phyloP scores from a whole-genome alignment of 495 filamentous ascomycete species.

The Penicillium ucsense region DNA sequence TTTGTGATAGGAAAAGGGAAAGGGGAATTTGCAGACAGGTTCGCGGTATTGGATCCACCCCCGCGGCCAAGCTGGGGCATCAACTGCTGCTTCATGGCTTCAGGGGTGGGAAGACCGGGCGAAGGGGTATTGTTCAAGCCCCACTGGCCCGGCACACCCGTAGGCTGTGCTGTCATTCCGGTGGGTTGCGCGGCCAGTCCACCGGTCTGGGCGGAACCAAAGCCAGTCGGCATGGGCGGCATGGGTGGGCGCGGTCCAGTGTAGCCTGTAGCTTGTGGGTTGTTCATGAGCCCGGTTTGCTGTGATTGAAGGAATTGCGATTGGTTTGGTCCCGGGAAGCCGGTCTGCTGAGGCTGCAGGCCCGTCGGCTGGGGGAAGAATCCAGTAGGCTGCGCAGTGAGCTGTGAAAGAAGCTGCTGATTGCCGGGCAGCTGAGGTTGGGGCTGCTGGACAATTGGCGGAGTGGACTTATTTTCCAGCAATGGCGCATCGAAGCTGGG shows the following conservation, averaged over 20 bases:
- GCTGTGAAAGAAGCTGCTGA: conserved; percentile 63
- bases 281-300: conserved; percentile 39
- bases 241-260: conserved; percentile 78
- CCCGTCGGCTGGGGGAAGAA: conserved; percentile 51
- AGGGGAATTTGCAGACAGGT: conserved; percentile 83
- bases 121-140: conserved; percentile 91
- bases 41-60: conserved; percentile 79
- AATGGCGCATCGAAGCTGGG: conserved; percentile 65
- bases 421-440: conserved; percentile 72
- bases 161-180: conserved; percentile 86
- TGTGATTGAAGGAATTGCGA: conserved; percentile 36
- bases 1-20: conserved; percentile 99
- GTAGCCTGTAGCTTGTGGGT: conserved; percentile 53
- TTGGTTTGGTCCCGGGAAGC: conserved; percentile 32
- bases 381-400: conserved; percentile 60
- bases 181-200: conserved; percentile 32
- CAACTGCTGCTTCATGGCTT: conserved; percentile 87
- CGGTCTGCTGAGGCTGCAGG: conserved; percentile 41
- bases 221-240: conserved; percentile 90
- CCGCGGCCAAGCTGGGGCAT: conserved; percentile 97
- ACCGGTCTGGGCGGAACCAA: conserved; percentile 50
- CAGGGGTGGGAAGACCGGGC: conserved; percentile 84
- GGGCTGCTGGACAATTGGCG: conserved; percentile 75
- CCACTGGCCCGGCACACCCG: conserved; percentile 93
- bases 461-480: conserved; percentile 51